A percentile compares a stretch with the other conserved stretches of the same genome.
Evolutionary conservation across 495 filamentous ascomycete species (phyloP).

Genomic region (Aspergillus kassunensis): DNA sequence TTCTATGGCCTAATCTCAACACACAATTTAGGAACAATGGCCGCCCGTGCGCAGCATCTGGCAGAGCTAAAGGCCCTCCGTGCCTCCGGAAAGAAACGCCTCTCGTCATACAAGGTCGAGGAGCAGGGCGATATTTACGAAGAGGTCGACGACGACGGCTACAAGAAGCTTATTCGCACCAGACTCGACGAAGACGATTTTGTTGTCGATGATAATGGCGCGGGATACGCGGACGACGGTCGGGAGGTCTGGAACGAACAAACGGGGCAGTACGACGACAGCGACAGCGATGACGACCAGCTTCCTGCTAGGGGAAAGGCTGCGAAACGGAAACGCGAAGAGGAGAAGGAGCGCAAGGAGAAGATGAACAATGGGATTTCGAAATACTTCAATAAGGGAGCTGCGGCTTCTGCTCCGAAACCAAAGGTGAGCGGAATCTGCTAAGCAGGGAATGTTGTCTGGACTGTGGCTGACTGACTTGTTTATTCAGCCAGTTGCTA

Average conservation of each 20-base stretch:
- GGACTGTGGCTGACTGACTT: not conserved
- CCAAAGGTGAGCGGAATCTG: slow-evolving; percentile 69
- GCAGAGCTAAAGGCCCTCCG: slow-evolving; percentile 83
- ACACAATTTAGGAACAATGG: slow-evolving; percentile 24
- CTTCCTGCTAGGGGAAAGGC: slow-evolving; percentile 62
- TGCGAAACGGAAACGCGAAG: slow-evolving; percentile 82
- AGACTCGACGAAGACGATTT: slow-evolving; percentile 95
- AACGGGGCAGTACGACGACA: slow-evolving; percentile 52
- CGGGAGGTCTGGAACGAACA: slow-evolving; percentile 92
- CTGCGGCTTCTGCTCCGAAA: slow-evolving; percentile 62
- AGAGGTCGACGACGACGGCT: slow-evolving; percentile 93
- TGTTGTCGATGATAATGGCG: slow-evolving; percentile 91
- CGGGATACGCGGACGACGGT: slow-evolving; percentile 93
- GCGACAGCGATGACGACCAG: slow-evolving; percentile 68
- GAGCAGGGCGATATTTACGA: slow-evolving; percentile 86
- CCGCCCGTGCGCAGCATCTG: slow-evolving; percentile 46
- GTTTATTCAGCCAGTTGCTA: slow-evolving; percentile 44
- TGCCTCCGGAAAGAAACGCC: slow-evolving; percentile 82
- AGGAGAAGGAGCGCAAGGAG: slow-evolving; percentile 80
- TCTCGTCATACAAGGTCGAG: slow-evolving; percentile 83
- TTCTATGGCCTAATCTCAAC: slow-evolving; percentile 2
- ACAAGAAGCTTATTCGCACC: slow-evolving; percentile 89
- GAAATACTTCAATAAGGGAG: slow-evolving; percentile 85
- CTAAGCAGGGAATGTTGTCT: not conserved
- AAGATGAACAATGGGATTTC: slow-evolving; percentile 87